phyloP scores from a whole-genome alignment of 2,329 filamentous ascomycete genomes.

The Fusarium annulatum region DNA sequence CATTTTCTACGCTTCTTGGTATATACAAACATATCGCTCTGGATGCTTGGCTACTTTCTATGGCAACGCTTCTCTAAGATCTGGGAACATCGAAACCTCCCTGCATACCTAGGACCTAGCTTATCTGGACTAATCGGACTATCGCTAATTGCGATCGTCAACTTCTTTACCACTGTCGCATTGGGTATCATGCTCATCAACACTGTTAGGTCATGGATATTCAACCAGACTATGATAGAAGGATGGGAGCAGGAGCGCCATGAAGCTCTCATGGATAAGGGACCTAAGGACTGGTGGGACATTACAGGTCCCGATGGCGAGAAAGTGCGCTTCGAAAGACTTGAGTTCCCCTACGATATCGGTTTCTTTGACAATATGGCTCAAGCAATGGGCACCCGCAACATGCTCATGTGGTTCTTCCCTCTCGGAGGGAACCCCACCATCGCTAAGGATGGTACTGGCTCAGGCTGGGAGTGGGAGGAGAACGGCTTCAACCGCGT shows the following conservation, averaged over 20 bases:
- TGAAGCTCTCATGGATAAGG: conserved; percentile 64
- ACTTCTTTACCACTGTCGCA: conserved; percentile 69
- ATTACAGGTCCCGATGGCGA: conserved; percentile 50
- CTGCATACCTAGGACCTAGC: conserved; percentile 79
- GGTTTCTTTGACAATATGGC: conserved; percentile 79
- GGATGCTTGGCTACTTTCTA: conserved; percentile 70
- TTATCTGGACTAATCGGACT: conserved; percentile 69
- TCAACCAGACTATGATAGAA: conserved; percentile 85
- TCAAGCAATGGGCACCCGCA: conserved; percentile 78
- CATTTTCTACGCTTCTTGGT: conserved; percentile 84
- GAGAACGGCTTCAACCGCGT: conserved; percentile 81
- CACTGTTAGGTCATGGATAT: conserved; percentile 68
- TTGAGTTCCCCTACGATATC: conserved; percentile 87
- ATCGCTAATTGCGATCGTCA: conserved; percentile 67
- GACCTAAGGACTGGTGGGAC: conserved; percentile 59
- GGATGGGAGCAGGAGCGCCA: conserved; percentile 78
- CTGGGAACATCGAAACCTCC: conserved; percentile 74
- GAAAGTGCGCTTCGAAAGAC: conserved; percentile 64
- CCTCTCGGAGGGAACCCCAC: conserved; percentile 69
- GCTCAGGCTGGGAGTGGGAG: conserved; percentile 70
- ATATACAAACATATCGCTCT: conserved; percentile 74
- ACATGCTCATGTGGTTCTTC: conserved; percentile 74
- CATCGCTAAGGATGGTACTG: conserved; percentile 53
- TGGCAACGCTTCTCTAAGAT: conserved; percentile 67
- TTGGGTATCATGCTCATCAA: conserved; percentile 74